Base-by-base conservation (phyloP, 352 stramenopile species). In the Pythium monospermum region DNA sequence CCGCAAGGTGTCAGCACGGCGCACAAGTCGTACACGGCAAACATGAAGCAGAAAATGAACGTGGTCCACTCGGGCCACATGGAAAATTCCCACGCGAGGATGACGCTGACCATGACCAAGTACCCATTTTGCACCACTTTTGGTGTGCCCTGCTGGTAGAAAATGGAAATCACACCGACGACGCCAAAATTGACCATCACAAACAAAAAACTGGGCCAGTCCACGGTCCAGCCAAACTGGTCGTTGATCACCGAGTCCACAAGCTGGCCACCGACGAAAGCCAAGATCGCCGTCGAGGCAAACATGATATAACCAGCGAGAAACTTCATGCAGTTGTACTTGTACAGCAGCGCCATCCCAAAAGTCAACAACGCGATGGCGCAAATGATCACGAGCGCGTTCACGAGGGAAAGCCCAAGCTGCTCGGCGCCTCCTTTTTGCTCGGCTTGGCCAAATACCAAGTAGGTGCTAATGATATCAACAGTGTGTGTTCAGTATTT, bases 21-120 rank as follows among this genome's bases (percentile, higher is more conserved):
- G 61, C 94, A 99, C 8, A 99, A 71, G 79, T 99, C 97, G 70
- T 99, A 99, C 30, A 98, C 72, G 3, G 95, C 97, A 57, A 99
- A 90, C 71, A 98, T 96, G 47, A 98, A 77, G 31, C 89, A 91
- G 45, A 97, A 91, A 18, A 78, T 89, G 66, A 91, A 93, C 22
- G 83, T 94, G 25, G 83, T 96, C 85, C 85, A 97, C 70, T 97
- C 85, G 25, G 96, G 93, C 69, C 98, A 98, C 74, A 97, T 95
- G 38, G 87, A 96, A 31, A 99, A 88, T 56, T 99, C 81, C 94
- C 95, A 99, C 16, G 95, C 94, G 51, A 99, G 77, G 53, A 99
- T 97, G 16, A 99, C 92, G 45, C 87, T 97, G 25, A 97, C 95
- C 27, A 89, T 66, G 39, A 99, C 85, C 18, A 98, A 64, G 68